Conservation (phyloP, 495 filamentous ascomycete genomes). For the Delitschia confertaspora region DNA sequence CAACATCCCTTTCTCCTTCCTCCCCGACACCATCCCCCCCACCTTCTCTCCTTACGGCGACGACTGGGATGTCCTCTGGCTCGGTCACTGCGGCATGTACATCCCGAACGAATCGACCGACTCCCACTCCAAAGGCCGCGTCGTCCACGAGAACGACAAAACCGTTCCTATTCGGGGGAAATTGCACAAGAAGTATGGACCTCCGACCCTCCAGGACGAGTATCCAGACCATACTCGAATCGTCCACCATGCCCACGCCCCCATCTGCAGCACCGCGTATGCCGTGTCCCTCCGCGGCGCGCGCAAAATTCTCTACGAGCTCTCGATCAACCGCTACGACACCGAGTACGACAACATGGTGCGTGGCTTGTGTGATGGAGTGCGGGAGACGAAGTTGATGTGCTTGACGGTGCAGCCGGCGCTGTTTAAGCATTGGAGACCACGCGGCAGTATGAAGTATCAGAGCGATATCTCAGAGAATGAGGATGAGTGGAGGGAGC, state of each 20-base stretch:
- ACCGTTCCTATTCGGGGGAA: constrained; percentile 16
- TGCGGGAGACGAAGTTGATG: constrained; percentile 23
- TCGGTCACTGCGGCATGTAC: constrained; percentile 22
- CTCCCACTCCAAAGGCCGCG: constrained; percentile 16
- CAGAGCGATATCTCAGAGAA: constrained; percentile 40
- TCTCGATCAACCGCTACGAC: constrained; percentile 35
- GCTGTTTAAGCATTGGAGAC: constrained; percentile 38
- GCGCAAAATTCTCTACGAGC: constrained; percentile 41
- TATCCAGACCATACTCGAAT: constrained; percentile 40
- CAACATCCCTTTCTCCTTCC: constrained; percentile 9
- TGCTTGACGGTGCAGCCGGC: constrained; percentile 42
- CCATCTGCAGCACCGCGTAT: constrained; percentile 45
- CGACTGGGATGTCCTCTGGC: constrained; percentile 37
- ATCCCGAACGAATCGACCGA: constrained; percentile 26
- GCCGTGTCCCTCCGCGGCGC: constrained; percentile 46
- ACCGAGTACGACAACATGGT: constrained; percentile 42
- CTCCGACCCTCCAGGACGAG: constrained; percentile 1
- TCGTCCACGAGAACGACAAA: constrained; percentile 16
- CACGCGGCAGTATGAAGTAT: constrained; percentile 33
- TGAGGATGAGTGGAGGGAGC: constrained; percentile 29
- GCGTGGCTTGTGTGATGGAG: constrained; percentile 39
- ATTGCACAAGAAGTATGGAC: background rate
- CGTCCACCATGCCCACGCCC: constrained; percentile 37
- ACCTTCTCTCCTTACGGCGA: constrained; percentile 46
- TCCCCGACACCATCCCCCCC: constrained; percentile 29